Evolutionary conservation across 2,329 filamentous ascomycete species (phyloP), one percentile per base, ranked within the genome.

Genomic region (Dactylellina haptotyla): DNA sequence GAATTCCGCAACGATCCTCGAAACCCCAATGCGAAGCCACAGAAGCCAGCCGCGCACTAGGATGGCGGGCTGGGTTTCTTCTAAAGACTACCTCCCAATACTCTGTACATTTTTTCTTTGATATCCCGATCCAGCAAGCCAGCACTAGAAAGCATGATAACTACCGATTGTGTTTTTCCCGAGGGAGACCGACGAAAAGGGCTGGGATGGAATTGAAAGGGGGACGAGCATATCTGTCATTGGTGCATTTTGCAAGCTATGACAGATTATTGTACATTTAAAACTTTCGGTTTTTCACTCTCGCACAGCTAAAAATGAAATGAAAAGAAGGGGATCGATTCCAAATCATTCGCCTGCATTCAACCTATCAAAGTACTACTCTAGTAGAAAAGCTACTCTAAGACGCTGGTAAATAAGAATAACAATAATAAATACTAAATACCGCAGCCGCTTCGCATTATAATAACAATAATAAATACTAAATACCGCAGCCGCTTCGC

Each of bases 1-100:
- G 92, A 98, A 85, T 97, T 87, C 88, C 96, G 93, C 89, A 96
- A 97, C 86, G 94, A 98, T 84, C 92, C 93, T 78, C 89, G 93
- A 83, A 97, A 97, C 87, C 89, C 88, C 77, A 84, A 85, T 61
- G 79, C 79, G 53, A 82, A 81, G 78, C 66, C 66, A 26, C 25
- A 41, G 28, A 71, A 71, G 43, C 57, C 57, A 28, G 66, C 26
- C n/a, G 56, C 66, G 30, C 66, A 71, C n/a, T 71, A 71, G 43
- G 26, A 69, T 46, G 54, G 63, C 37, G 32, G 20, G 34, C 34
- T 53, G 1, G 63, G 54, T 45, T 67, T 53, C 54, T 45, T 69
- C 23, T 61, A 34, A 59, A 6, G n/a, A 4, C 34, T 43, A 9
- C n/a, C 6, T 10, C 16, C 14, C 43, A n/a, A n/a, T 5, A 65